A percentile compares a stretch with the other conserved stretches of the same genome.
Conservation (phyloP, 257 asterid genomes). For the Voacanga thouarsii region DNA sequence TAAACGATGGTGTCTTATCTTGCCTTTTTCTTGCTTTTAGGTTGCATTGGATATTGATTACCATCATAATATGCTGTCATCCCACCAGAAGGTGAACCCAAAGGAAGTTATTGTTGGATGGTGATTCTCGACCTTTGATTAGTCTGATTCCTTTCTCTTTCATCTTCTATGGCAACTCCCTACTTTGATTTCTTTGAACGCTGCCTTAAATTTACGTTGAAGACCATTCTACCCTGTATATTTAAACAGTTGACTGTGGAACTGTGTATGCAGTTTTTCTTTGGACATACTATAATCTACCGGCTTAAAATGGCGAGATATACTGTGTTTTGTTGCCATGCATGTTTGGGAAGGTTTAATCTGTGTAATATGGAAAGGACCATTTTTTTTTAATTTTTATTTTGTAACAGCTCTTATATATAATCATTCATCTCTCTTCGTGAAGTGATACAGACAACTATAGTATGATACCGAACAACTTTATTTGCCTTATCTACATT, state of each 20-base stretch:
- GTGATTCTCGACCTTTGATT: conserved; percentile 30
- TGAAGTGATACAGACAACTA: too few relatives aligned
- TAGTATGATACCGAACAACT: too few relatives aligned
- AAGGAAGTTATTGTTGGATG: conserved; percentile 98
- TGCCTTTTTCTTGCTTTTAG: conserved; percentile 25
- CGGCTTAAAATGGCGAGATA: too few relatives aligned
- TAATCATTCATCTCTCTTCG: too few relatives aligned
- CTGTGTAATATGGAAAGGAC: too few relatives aligned
- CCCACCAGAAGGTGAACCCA: conserved; percentile 93
- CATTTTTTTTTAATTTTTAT: too few relatives aligned
- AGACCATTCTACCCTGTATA: neutral
- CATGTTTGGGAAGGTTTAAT: too few relatives aligned
- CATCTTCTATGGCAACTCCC: neutral
- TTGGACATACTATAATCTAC: neutral
- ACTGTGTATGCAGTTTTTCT: neutral
- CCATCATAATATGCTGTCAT: conserved; percentile 82
- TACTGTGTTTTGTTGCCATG: too few relatives aligned
- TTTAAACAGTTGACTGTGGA: neutral
- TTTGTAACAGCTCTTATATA: too few relatives aligned
- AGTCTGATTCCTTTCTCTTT: conserved; percentile 24
- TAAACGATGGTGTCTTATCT: neutral
- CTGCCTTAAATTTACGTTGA: neutral
- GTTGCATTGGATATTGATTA: conserved; percentile 96
- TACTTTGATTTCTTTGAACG: neutral
- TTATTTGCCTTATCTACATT: too few relatives aligned